A percentile compares a stretch with the other conserved stretches of the same genome.
Conservation (phyloP, 169 alveolate genomes). For the Amoebophrya sp. region DNA sequence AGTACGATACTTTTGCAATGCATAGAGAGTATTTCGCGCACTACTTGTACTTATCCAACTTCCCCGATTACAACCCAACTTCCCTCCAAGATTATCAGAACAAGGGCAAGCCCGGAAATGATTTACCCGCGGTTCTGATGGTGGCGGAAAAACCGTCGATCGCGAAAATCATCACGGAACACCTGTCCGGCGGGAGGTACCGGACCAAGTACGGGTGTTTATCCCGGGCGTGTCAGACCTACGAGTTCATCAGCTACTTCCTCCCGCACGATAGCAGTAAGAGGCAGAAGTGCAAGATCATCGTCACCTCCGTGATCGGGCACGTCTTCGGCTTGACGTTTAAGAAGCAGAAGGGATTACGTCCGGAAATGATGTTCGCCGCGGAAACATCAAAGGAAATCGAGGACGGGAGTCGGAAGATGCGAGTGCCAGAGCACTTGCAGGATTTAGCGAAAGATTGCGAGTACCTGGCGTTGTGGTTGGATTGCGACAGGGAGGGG, state of each 20-base stretch:
- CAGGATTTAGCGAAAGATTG: background rate
- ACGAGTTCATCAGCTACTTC: background rate
- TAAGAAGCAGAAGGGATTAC: background rate
- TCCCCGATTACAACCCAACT: background rate
- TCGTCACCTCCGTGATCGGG: background rate
- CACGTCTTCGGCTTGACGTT: background rate
- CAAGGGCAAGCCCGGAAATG: background rate
- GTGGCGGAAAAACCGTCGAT: conserved; percentile 99
- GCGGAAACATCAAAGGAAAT: background rate
- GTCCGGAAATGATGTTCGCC: background rate
- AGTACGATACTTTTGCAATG: too few species aligned
- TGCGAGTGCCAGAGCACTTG: background rate
- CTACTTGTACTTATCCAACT: background rate
- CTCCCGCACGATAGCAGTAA: too few species aligned
- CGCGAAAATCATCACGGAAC: conserved; percentile 89
- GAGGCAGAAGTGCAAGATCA: background rate
- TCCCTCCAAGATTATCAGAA: background rate
- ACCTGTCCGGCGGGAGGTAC: conserved; percentile 65
- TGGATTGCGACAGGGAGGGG: conserved; percentile 99
- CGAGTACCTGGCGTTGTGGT: conserved; percentile 59
- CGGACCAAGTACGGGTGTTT: background rate
- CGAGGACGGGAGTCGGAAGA: background rate
- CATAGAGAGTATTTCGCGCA: too few species aligned
- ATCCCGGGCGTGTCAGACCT: background rate
- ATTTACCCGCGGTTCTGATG: conserved; percentile 73